phyloP scores from a whole-genome alignment of 2,329 filamentous ascomycete genomes.

The Ascochyta koolunga region DNA sequence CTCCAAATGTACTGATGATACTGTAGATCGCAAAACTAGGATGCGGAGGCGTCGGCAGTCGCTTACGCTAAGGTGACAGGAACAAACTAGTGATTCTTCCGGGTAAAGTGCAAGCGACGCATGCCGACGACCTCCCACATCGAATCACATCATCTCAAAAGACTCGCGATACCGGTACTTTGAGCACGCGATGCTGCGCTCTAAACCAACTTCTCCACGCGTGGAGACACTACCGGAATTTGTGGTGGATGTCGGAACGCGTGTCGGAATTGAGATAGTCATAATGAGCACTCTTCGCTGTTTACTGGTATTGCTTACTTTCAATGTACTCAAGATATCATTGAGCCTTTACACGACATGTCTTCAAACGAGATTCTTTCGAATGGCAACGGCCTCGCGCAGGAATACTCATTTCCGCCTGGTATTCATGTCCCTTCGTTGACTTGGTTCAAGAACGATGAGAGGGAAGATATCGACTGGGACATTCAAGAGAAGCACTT shows the following conservation, averaged over 20 bases:
- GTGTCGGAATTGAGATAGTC: conserved; percentile 17
- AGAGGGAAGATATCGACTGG: conserved; percentile 63
- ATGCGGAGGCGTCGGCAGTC: conserved; percentile 21
- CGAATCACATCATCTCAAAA: conserved; percentile 18
- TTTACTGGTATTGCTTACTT: not conserved
- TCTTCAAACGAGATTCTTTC: conserved; percentile 36
- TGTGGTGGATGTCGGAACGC: conserved; percentile 26
- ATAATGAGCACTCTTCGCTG: conserved; percentile 25
- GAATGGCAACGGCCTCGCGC: conserved; percentile 31
- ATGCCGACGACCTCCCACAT: conserved; percentile 4
- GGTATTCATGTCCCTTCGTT: conserved; percentile 64
- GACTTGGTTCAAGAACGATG: conserved; percentile 60
- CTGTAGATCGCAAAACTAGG: conserved; percentile 19
- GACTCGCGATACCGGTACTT: conserved; percentile 9
- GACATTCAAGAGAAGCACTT: conserved; percentile 59
- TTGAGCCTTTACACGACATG: conserved; percentile 22
- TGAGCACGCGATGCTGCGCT: conserved; percentile 1
- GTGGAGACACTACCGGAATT: conserved; percentile 24
- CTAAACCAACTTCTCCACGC: conserved; percentile 12
- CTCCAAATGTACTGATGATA: conserved; percentile 21
- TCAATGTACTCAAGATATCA: not conserved
- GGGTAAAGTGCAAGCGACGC: conserved; percentile 11
- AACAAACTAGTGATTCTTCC: not conserved
- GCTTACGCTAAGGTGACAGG: conserved; percentile 12
- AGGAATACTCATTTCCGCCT: conserved; percentile 51